Conservation (phyloP, 2,329 filamentous ascomycete genomes). For the Elsinoe perseae region DNA sequence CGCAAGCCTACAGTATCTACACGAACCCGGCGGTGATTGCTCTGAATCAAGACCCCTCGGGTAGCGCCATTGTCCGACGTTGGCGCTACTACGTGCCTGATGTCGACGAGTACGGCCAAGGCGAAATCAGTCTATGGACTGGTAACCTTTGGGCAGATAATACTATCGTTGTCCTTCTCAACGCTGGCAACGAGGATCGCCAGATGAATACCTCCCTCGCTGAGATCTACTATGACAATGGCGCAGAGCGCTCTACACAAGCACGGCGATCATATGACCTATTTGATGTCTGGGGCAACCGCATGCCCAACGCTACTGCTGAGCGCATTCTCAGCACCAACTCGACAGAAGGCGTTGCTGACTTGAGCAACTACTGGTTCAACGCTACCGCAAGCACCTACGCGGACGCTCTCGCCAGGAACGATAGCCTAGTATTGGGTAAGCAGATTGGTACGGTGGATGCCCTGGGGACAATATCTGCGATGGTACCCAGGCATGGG, state of each 20-base stretch:
- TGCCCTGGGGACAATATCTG: slow-evolving; percentile 37
- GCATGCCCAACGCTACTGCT: slow-evolving; percentile 44
- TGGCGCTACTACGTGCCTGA: slow-evolving; percentile 40
- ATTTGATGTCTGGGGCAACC: slow-evolving; percentile 48
- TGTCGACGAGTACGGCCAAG: slow-evolving; percentile 36
- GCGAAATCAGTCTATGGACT: slow-evolving; percentile 46
- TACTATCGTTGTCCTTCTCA: slow-evolving; percentile 45
- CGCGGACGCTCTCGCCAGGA: slow-evolving; percentile 38
- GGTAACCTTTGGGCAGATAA: slow-evolving; percentile 42
- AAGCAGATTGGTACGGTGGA: slow-evolving; percentile 37
- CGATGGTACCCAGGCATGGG: slow-evolving; percentile 31
- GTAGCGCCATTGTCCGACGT: slow-evolving; percentile 36
- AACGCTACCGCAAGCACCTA: slow-evolving; percentile 46
- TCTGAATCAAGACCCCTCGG: slow-evolving; percentile 42
- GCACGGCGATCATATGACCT: slow-evolving; percentile 43
- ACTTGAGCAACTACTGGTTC: slow-evolving; percentile 33
- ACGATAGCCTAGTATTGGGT: slow-evolving; percentile 41
- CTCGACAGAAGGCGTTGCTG: slow-evolving; percentile 23
- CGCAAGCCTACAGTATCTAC: slow-evolving; percentile 39
- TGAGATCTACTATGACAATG: slow-evolving; percentile 47
- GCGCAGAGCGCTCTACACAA: slow-evolving; percentile 34
- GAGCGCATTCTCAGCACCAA: slow-evolving; percentile 27
- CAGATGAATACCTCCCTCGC: slow-evolving; percentile 45
- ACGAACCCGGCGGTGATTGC: slow-evolving; percentile 44
- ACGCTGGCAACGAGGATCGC: slow-evolving; percentile 37